Evolutionary conservation across 768 basidiomycete genomes (phyloP).

Genomic region (Russula sp.): DNA sequence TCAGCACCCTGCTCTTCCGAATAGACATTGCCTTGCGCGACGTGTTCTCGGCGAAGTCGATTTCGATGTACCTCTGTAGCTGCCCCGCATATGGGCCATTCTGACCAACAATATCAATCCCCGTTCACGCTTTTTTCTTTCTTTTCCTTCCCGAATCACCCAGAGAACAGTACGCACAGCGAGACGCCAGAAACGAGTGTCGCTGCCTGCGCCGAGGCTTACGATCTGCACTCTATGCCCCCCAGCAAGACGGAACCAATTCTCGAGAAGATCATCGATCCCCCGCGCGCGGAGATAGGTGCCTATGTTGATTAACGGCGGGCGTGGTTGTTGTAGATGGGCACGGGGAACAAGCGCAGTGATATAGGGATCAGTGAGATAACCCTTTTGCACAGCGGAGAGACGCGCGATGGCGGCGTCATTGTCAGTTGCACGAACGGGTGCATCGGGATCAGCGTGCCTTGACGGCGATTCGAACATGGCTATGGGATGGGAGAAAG

Average conservation of each 20-base stretch:
- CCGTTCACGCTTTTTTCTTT: not conserved
- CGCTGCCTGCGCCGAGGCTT: slow-evolving; percentile 93
- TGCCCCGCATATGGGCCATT: slow-evolving; percentile 45
- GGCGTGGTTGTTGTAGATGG: slow-evolving; percentile 51
- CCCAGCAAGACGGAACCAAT: slow-evolving; percentile 40
- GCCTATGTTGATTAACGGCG: slow-evolving; percentile 93
- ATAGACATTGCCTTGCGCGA: slow-evolving; percentile 78
- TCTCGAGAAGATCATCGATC: slow-evolving; percentile 70
- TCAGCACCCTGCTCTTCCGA: slow-evolving; percentile 56
- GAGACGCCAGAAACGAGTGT: slow-evolving; percentile 92
- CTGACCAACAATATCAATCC: slow-evolving; percentile 34
- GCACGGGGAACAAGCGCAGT: slow-evolving; percentile 60
- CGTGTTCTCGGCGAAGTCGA: slow-evolving; percentile 88
- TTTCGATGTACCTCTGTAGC: slow-evolving; percentile 67
- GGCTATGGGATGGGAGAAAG: not conserved
- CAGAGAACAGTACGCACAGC: slow-evolving; percentile 46
- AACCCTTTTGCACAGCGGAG: slow-evolving; percentile 79
- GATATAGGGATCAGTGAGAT: slow-evolving; percentile 74
- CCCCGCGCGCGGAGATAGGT: slow-evolving; percentile 81
- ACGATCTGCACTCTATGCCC: slow-evolving; percentile 72
- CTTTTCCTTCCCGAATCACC: not conserved
- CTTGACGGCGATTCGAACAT: slow-evolving; percentile 3
- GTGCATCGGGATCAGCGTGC: slow-evolving; percentile 44
- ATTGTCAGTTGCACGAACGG: slow-evolving; percentile 71
- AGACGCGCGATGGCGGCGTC: slow-evolving; percentile 81